phyloP scores from a whole-genome alignment of 2,329 filamentous ascomycete species.

The Verticillium nonalfalfae region DNA sequence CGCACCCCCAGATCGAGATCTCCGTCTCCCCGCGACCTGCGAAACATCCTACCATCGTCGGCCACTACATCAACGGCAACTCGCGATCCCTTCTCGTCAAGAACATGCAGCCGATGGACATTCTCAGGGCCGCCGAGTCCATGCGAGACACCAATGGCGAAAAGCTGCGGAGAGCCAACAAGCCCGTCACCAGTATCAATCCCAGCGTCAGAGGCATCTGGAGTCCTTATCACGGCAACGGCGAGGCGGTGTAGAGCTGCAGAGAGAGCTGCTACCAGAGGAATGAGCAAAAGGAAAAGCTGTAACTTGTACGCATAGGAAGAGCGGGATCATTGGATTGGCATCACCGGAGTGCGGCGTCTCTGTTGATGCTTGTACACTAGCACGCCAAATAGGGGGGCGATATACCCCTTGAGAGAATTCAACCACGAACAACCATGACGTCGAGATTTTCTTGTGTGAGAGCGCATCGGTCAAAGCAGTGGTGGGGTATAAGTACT shows the following conservation, averaged over 20 bases:
- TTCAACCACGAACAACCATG: neutral
- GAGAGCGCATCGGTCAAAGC: neutral
- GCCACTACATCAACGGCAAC: slow-evolving; percentile 87
- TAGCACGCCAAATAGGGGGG: neutral
- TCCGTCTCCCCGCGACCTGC: slow-evolving; percentile 83
- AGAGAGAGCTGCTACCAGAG: neutral
- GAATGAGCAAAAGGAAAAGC: neutral
- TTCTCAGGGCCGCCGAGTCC: slow-evolving; percentile 72
- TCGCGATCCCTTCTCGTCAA: slow-evolving; percentile 83
- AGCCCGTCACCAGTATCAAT: slow-evolving; percentile 58
- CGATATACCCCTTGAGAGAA: neutral
- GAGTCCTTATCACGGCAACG: slow-evolving; percentile 62
- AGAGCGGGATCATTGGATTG: neutral
- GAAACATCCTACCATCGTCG: slow-evolving; percentile 82
- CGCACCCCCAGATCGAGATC: slow-evolving; percentile 87
- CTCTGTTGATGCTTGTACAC: slow-evolving; percentile 1
- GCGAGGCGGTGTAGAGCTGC: slow-evolving; percentile 41
- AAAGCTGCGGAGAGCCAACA: slow-evolving; percentile 58
- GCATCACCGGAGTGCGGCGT: neutral
- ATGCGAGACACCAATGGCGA: slow-evolving; percentile 70
- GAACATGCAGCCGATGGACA: slow-evolving; percentile 74
- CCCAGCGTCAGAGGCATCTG: slow-evolving; percentile 64
- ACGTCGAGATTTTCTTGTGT: neutral
- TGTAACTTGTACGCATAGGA: neutral
- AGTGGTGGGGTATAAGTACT: neutral